phyloP scores from a whole-genome alignment of 2,329 filamentous ascomycete species.

The Zalaria obscura region DNA sequence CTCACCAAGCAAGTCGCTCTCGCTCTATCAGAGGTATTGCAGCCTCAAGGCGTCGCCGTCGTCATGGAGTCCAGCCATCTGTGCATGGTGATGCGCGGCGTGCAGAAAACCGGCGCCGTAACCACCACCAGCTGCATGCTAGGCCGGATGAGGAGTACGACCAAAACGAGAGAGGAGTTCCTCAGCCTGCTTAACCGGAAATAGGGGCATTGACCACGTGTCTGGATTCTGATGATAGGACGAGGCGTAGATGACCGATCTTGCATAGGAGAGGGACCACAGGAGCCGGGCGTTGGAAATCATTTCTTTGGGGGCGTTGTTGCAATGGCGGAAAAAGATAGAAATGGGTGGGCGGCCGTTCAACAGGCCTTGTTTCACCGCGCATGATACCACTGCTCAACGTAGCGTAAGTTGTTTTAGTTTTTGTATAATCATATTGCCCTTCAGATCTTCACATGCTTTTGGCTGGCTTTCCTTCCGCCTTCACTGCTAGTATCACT shows the following conservation, averaged over 20 bases:
- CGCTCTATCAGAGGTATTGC: constrained; percentile 81
- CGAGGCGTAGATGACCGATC: background rate
- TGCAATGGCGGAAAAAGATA: constrained; percentile 4
- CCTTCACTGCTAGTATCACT: no score
- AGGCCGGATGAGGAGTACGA: constrained; percentile 84
- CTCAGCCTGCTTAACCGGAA: constrained; percentile 47
- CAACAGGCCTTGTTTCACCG: constrained; percentile 3
- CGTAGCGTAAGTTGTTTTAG: constrained; percentile 1
- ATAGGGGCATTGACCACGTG: background rate
- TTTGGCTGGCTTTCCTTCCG: no score
- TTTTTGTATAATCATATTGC: no score
- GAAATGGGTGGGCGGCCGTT: constrained; percentile 4
- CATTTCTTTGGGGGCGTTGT: constrained; percentile 4
- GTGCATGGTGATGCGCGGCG: constrained; percentile 99
- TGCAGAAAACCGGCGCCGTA: constrained; percentile 73
- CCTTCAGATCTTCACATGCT: no score
- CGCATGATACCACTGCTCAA: constrained; percentile 6
- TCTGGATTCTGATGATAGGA: background rate
- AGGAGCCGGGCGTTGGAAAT: background rate
- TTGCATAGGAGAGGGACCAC: constrained; percentile 1
- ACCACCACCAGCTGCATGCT: constrained; percentile 96
- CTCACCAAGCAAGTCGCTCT: constrained; percentile 92
- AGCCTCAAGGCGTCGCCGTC: constrained; percentile 88
- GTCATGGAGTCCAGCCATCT: constrained; percentile 95
- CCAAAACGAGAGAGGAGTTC: constrained; percentile 93